Evolutionary conservation across 495 filamentous ascomycete species (phyloP), one percentile per base, ranked within the genome.

Genomic region (Talaromyces proteolyticus): DNA sequence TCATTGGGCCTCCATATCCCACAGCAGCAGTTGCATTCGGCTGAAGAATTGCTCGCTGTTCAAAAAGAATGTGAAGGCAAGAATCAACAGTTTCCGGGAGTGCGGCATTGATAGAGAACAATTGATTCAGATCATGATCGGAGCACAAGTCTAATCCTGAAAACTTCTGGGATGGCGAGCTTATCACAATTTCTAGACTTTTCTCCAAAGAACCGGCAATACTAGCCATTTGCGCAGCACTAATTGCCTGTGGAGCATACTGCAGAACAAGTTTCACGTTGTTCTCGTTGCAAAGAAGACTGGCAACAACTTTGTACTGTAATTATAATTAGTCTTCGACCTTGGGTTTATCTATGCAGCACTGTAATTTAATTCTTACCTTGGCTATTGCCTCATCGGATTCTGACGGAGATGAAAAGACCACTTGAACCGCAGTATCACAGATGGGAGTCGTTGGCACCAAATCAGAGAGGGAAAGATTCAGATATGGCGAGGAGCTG

Each of bases 1-100:
- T 73, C 48, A 76, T 66, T 18, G 49, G 26, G 10, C 73, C 73
- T 50, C 78, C 75, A 70, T 72, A 75, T 11, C 55, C 46, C 40
- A 20, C 47, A 0, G 70, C 42, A 22, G 62, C 57, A 3, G 18
- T 34, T n/a, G 53, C 50, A 8, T 54, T 22, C 6, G 64, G 67
- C 6, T 55, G 51, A 1, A 37, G 16, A 2, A 48, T 16, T 4
- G 34, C 53, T 37, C 63, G 58, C 16, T 63, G 41, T 6, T 48
- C 19, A 7, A 70, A 51, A 6, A 64, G 49, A 3, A 65, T 50
- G 42, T 70, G 66, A 12, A 67, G 49, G 40, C 58, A 64, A 26
- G 52, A 37, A 6, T 67, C 36, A 3, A 60, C 57, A 0, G 57
- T 46, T 6, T 41, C 34, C 24, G 62, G 61, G 5, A 69, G 57